Evolutionary conservation across 495 filamentous ascomycete species (phyloP).

Genomic region (Aspergillus sparsus): DNA sequence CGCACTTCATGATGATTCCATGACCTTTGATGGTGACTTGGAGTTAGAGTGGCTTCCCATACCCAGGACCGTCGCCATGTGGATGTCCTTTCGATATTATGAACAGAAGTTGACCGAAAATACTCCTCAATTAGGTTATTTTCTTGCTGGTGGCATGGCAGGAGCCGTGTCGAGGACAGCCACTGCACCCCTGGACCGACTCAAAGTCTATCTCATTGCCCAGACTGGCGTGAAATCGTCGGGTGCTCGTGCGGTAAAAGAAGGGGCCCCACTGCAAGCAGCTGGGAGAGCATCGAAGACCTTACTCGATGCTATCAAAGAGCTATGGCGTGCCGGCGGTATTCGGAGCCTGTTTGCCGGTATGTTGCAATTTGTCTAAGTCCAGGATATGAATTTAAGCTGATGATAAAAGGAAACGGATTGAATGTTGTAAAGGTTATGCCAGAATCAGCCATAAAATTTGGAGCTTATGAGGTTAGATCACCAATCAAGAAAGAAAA

Average conservation of each 20-base stretch:
- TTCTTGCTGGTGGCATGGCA: slow-evolving; percentile 89
- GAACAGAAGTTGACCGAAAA: slow-evolving; percentile 62
- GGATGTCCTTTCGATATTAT: slow-evolving; percentile 53
- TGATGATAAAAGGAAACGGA: slow-evolving; percentile 76
- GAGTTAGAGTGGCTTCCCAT: slow-evolving; percentile 50
- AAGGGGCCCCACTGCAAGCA: slow-evolving; percentile 66
- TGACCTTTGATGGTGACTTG: slow-evolving; percentile 38
- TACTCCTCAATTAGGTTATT: slow-evolving; percentile 84
- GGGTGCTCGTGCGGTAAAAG: slow-evolving; percentile 66
- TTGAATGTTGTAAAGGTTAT: slow-evolving; percentile 97
- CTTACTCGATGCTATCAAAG: slow-evolving; percentile 67
- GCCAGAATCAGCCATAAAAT: slow-evolving; percentile 96
- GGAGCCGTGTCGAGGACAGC: slow-evolving; percentile 90
- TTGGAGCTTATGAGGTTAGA: slow-evolving; percentile 85
- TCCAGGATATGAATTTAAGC: slow-evolving; percentile 7
- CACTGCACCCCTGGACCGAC: slow-evolving; percentile 92
- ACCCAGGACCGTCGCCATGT: slow-evolving; percentile 49
- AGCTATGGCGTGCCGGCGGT: slow-evolving; percentile 85
- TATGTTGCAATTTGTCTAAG: slow-evolving; percentile 42
- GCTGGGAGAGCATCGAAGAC: slow-evolving; percentile 66
- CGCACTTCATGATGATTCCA: slow-evolving; percentile 34
- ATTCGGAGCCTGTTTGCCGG: slow-evolving; percentile 92
- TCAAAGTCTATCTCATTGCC: slow-evolving; percentile 97
- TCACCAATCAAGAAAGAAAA: slow-evolving; percentile 1
- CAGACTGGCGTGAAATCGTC: slow-evolving; percentile 67